Evolutionary conservation across 345 rosid species (phyloP).

Genomic region (Trapa bicornis): DNA sequence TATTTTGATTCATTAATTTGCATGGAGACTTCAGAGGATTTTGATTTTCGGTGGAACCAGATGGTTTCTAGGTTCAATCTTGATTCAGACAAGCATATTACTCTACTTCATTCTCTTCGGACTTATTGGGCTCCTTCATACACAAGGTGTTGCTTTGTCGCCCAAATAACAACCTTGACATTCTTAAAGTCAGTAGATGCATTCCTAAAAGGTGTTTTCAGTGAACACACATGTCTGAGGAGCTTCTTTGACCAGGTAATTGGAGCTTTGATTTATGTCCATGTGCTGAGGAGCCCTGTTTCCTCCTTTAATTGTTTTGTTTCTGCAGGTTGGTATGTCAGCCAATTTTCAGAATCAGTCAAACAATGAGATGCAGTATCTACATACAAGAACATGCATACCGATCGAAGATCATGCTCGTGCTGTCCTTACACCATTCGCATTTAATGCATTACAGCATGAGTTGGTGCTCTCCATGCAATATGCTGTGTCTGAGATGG

Average conservation of each 20-base stretch:
- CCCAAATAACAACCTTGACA: constrained; percentile 49
- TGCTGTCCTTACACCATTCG: constrained; percentile 59
- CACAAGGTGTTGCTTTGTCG: constrained; percentile 53
- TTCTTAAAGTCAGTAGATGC: constrained; percentile 48
- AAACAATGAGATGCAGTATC: constrained; percentile 28
- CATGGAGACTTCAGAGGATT: constrained; percentile 48
- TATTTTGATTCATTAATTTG: constrained; percentile 57
- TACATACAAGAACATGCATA: constrained; percentile 52
- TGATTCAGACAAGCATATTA: constrained; percentile 63
- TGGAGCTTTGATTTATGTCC: neutral
- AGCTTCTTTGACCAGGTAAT: constrained; percentile 67
- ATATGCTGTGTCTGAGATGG: constrained; percentile 63
- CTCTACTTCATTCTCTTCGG: constrained; percentile 52
- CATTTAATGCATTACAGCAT: constrained; percentile 57
- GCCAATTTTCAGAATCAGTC: constrained; percentile 30
- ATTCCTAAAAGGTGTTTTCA: constrained; percentile 47
- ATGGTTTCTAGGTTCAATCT: constrained; percentile 66
- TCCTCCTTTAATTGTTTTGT: neutral
- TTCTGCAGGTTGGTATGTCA: constrained; percentile 45
- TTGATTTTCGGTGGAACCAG: constrained; percentile 71
- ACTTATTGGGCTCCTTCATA: constrained; percentile 57
- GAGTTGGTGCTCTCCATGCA: constrained; percentile 78
- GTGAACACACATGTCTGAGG: constrained; percentile 54
- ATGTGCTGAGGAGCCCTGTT: neutral
- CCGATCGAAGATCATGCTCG: constrained; percentile 87